Base-by-base conservation (phyloP, 2,329 filamentous ascomycete genomes). In the Sporothrix variecibatus region DNA sequence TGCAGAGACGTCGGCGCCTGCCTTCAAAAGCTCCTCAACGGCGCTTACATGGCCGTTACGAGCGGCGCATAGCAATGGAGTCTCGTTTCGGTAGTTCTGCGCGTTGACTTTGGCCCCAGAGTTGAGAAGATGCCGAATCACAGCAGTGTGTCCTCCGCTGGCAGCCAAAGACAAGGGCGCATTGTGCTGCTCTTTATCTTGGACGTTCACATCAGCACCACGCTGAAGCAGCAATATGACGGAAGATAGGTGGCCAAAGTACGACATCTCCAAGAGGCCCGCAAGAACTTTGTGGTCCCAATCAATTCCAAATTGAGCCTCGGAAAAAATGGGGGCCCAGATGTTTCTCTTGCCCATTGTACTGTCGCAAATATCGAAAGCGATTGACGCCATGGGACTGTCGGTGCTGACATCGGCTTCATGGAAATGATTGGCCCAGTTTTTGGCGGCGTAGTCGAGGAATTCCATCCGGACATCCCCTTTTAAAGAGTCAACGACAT, bases 391-490 rank as follows among this genome's bases (percentile, higher is more conserved):
- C 4, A 58, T 15, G 53, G 53, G n/a, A 1, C 28, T 11, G 26
- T 58, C 53, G 23, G 53, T 11, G 11, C 9, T 31, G 11, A 58
- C 26, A 58, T 31, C 17, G 53, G 53, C 26, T 9, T 26, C 12
- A 17, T 12, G 53, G 53, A 58, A 58, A 58, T 58, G 53, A 8
- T 31, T 3, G 23, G 53, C 23, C 53, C 53, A 58, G 11, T 26
- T 5, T 31, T 60, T 20, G n/a, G 77, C 75, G 1, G 79, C 77
- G 51, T 80, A 80, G 26, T 76, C 65, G 7, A 80, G 73, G 5
- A 79, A 23, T 3, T 31, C 11, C 23, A 31, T 31, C 11, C 53
- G 53, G 11, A 28, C 53, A 31, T 58, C 53, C 11, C 8, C 26
- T 15, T 28, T 58, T 2, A 53, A 26, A 8, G 49, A 53, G 20